Conservation (phyloP, 192 early-diverging fungal genomes). For the Allomyces macrogynus region DNA sequence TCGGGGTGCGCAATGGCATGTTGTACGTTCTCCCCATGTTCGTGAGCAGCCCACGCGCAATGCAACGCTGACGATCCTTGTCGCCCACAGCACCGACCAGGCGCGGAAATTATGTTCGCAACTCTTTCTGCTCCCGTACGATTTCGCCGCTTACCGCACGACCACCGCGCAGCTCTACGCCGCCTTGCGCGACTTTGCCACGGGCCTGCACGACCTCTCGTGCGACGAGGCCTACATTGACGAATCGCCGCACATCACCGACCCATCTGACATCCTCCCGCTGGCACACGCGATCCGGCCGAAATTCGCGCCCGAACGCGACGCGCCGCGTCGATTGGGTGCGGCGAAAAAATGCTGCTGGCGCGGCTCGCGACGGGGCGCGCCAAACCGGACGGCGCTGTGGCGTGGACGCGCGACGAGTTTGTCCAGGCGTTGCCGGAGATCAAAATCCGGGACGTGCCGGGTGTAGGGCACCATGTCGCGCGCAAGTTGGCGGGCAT, state of each 20-base stretch:
- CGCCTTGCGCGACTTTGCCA: conserved; percentile 12
- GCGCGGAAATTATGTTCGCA: conserved; percentile 47
- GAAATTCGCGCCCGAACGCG: background rate
- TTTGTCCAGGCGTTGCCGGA: background rate
- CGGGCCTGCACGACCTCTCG: background rate
- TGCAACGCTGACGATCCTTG: background rate
- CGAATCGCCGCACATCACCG: background rate
- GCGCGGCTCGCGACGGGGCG: background rate
- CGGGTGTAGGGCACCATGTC: background rate
- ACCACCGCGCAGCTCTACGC: conserved; percentile 27
- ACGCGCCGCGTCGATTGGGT: background rate
- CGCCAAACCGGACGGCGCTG: background rate
- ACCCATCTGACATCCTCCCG: background rate
- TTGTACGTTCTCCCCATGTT: too few relatives aligned
- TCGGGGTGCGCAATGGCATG: conserved; percentile 64
- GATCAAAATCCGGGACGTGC: background rate
- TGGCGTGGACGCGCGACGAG: background rate
- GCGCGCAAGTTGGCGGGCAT: background rate
- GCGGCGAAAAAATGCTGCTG: background rate
- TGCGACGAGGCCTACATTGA: background rate
- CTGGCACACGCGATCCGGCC: background rate
- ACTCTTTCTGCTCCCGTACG: conserved; percentile 38
- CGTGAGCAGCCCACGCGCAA: too few relatives aligned
- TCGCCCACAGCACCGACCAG: conserved; percentile 22
- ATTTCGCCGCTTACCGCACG: conserved; percentile 14